phyloP scores from a whole-genome alignment of 257 asterid genomes.

The Gardenia jasminoides region DNA sequence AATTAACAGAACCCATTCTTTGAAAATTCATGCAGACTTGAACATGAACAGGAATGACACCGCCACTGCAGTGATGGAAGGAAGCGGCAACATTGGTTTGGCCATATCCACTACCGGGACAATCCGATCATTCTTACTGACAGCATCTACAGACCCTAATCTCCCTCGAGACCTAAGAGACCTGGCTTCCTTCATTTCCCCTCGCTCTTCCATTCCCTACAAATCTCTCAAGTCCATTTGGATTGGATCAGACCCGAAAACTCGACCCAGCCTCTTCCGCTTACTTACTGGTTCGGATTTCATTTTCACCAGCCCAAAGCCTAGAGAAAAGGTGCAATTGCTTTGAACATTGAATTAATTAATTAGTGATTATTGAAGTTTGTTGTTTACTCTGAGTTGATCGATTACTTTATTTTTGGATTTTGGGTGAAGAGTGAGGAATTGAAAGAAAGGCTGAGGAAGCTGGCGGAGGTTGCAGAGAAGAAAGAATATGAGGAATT shows the following conservation, averaged over 20 bases:
- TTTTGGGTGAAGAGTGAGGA: constrained; percentile 56
- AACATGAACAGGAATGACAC: constrained; percentile 19
- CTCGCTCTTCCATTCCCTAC: constrained; percentile 52
- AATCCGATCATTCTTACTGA: constrained; percentile 50
- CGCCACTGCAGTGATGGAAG: constrained; percentile 22
- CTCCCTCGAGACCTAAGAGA: constrained; percentile 54
- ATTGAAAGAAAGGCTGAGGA: constrained; percentile 65
- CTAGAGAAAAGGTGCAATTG: constrained; percentile 65
- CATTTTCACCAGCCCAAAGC: constrained; percentile 68
- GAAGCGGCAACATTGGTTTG: constrained; percentile 31
- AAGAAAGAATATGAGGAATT: constrained; percentile 75
- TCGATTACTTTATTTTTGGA: neutral
- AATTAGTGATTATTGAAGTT: neutral
- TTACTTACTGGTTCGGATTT: constrained; percentile 55
- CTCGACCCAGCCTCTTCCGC: constrained; percentile 43
- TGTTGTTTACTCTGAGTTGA: neutral
- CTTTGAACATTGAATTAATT: neutral
- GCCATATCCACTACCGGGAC: constrained; percentile 51
- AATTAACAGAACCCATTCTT: neutral
- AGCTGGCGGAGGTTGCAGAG: constrained; percentile 73
- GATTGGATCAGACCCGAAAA: constrained; percentile 42
- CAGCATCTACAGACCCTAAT: constrained; percentile 44
- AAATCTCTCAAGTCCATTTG: constrained; percentile 63
- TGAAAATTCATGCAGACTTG: neutral
- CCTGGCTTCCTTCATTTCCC: constrained; percentile 51